Conservation (phyloP, 2,329 filamentous ascomycete species). For the Fusarium sp. region DNA sequence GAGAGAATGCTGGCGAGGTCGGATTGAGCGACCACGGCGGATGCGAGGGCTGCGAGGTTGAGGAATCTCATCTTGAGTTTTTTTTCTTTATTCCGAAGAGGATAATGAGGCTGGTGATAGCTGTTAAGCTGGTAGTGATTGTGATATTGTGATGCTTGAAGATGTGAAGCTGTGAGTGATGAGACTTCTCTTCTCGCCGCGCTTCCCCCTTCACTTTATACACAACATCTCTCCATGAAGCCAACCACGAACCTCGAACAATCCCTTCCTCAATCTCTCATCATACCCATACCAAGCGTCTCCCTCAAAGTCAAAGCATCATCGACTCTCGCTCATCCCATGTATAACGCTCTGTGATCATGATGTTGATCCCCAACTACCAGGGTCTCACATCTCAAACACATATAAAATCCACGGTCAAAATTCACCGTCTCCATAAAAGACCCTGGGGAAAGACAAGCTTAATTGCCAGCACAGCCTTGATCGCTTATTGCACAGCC, state of each 20-base stretch:
- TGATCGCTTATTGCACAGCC: conserved; percentile 8
- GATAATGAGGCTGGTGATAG: background rate
- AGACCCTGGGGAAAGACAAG: conserved; percentile 22
- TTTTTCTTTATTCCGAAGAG: background rate
- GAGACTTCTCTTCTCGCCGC: background rate
- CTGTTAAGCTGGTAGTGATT: background rate
- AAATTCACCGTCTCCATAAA: conserved; percentile 31
- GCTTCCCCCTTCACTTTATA: conserved; percentile 19
- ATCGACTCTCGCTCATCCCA: conserved; percentile 13
- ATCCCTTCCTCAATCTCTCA: background rate
- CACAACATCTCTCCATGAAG: background rate
- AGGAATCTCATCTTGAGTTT: conserved; percentile 21
- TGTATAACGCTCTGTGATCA: background rate
- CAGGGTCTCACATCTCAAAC: background rate
- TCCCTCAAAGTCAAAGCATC: conserved; percentile 13
- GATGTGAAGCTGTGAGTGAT: conserved; percentile 6
- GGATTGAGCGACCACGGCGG: conserved; percentile 20
- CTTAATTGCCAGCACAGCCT: conserved; percentile 27
- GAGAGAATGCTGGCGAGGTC: conserved; percentile 28
- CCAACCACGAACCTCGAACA: background rate
- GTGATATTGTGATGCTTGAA: background rate
- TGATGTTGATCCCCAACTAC: background rate
- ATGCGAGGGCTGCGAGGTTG: conserved; percentile 24
- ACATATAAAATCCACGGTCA: conserved; percentile 12
- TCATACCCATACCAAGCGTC: background rate